Percentiles rank a stretch among this genome's conserved stretches.
phyloP scores from a whole-genome alignment of 345 rosid genomes.

The Eucalyptus pumila region DNA sequence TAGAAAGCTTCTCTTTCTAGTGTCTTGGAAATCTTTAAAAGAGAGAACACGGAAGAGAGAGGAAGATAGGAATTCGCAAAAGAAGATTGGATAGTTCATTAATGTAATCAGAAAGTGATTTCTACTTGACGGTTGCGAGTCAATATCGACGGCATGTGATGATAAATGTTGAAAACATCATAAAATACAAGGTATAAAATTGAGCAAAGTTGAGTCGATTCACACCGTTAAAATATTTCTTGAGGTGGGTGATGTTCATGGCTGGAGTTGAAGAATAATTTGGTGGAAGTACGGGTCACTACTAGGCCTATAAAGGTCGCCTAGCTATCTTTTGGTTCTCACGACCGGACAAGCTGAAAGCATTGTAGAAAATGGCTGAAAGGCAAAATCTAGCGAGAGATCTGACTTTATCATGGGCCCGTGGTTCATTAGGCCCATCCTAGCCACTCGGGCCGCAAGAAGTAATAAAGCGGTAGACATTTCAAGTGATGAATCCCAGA shows the following conservation, averaged over 20 bases:
- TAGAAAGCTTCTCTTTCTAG: neutral
- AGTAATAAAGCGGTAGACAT: neutral
- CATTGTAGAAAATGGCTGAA: neutral
- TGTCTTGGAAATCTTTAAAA: neutral
- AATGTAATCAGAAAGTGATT: neutral
- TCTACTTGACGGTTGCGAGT: fast-evolving
- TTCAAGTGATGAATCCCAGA: neutral
- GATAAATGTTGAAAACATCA: neutral
- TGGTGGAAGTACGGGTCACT: neutral
- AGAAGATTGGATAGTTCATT: neutral
- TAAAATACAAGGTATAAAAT: neutral
- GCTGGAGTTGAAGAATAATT: neutral
- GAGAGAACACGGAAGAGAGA: neutral
- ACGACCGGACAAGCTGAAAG: neutral
- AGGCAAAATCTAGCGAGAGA: neutral
- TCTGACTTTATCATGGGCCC: neutral
- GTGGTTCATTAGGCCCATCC: neutral
- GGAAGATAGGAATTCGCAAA: neutral
- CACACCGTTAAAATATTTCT: too few relatives aligned
- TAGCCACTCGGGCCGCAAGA: neutral
- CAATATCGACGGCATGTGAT: neutral
- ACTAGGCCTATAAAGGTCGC: neutral
- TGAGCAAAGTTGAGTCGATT: neutral
- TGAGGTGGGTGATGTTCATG: neutral
- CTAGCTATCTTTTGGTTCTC: neutral